These are phyloP conservation scores for Xylariaceae sp. DNA, from an alignment of 2,329 filamentous ascomycete species.

Conservation along the genomic window DNA sequence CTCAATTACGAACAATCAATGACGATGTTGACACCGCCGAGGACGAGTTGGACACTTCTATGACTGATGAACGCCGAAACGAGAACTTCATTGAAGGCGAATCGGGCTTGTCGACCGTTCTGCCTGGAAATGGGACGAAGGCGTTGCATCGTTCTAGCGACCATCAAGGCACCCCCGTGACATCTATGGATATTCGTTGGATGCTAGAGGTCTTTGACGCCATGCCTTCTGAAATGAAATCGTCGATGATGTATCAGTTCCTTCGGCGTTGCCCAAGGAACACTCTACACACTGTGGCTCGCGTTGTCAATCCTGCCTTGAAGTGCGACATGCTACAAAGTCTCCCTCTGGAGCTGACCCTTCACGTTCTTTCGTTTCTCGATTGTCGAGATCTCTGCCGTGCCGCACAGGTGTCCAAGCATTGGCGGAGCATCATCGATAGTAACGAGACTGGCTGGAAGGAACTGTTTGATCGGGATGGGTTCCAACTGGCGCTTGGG, in stretches of 20 bases:
- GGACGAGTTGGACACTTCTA: conserved; percentile 34
- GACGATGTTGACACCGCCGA: conserved; percentile 42
- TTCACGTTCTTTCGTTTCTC: conserved; percentile 83
- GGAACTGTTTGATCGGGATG: conserved; percentile 78
- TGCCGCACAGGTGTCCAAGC: conserved; percentile 87
- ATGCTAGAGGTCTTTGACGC: conserved; percentile 88
- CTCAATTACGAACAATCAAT: conserved; percentile 42
- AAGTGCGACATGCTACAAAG: conserved; percentile 89
- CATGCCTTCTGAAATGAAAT: conserved; percentile 87
- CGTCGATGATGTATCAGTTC: conserved; percentile 94
- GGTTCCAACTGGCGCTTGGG: conserved; percentile 69
- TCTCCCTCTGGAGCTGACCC: conserved; percentile 77
- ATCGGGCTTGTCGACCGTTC: conserved; percentile 21
- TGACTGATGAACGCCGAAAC: conserved; percentile 39
- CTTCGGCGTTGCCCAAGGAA: conserved; percentile 81
- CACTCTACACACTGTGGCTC: conserved; percentile 82
- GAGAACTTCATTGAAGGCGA: conserved; percentile 39
- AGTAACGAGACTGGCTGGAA: conserved; percentile 96
- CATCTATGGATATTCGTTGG: conserved; percentile 70
- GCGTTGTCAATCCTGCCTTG: conserved; percentile 85
- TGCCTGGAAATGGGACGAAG: conserved; percentile 24
- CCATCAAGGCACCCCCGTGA: conserved; percentile 32
- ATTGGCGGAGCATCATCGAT: conserved; percentile 87
- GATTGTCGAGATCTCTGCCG: conserved; percentile 81
- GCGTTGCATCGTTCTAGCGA: conserved; percentile 26